Conservation (phyloP, 1,139 yeast genomes). For the Yamadazyma friedrichii region DNA sequence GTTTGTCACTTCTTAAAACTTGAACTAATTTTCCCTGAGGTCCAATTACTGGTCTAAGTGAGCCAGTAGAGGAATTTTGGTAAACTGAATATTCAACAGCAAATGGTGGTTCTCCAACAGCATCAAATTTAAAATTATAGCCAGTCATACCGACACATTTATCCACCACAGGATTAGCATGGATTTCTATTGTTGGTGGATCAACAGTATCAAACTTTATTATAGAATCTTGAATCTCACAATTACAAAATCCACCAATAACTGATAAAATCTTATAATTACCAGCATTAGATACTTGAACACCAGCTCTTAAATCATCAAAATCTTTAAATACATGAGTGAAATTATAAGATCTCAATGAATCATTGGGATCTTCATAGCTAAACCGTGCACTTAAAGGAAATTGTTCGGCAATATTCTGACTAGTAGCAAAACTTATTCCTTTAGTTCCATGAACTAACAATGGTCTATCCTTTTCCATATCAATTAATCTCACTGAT, state of each 20-base stretch:
- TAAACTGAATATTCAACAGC: conserved; percentile 61
- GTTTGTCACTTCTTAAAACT: conserved; percentile 20
- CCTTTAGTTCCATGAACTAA: conserved; percentile 38
- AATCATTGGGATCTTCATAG: conserved; percentile 27
- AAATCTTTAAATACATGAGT: conserved; percentile 35
- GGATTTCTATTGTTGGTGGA: conserved; percentile 53
- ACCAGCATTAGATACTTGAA: conserved; percentile 59
- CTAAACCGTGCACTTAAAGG: conserved; percentile 49
- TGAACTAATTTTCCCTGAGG: conserved; percentile 30
- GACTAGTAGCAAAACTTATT: conserved; percentile 24
- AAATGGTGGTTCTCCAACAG: conserved; percentile 83
- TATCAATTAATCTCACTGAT: conserved; percentile 34
- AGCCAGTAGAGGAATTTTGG: conserved; percentile 33
- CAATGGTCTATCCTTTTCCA: conserved; percentile 39
- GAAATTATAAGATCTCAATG: conserved; percentile 23
- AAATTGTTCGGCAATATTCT: conserved; percentile 26
- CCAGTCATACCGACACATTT: conserved; percentile 94
- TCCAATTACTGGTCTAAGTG: conserved; percentile 30
- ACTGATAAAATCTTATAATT: conserved; percentile 53
- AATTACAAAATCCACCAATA: conserved; percentile 61
- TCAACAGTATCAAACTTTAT: conserved; percentile 26
- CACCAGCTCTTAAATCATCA: conserved; percentile 29
- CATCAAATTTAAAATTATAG: conserved; percentile 61
- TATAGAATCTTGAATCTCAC: conserved; percentile 43
- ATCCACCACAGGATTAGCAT: conserved; percentile 66